Evolutionary conservation across 2,329 filamentous ascomycete genomes (phyloP).

Genomic region (Pseudogymnoascus sp.): DNA sequence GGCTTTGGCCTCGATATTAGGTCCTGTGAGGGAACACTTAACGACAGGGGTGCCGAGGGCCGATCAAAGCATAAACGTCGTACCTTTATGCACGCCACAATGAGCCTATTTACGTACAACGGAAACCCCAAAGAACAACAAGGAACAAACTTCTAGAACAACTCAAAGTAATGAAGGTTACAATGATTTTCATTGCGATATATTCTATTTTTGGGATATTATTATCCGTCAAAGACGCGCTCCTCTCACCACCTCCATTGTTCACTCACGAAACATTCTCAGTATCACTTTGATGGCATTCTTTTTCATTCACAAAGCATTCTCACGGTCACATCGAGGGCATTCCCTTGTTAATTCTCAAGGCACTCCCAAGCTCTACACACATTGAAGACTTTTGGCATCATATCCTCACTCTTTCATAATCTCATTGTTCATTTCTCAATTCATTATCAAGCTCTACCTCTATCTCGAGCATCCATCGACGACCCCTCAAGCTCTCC

Average conservation of each 20-base stretch:
- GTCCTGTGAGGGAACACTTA: slow-evolving; percentile 8
- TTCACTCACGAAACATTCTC: neutral
- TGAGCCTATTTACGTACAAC: neutral
- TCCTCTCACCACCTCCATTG: neutral
- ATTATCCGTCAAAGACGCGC: neutral
- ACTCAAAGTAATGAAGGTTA: neutral
- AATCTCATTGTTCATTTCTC: neutral
- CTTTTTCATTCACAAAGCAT: neutral
- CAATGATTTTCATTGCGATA: neutral
- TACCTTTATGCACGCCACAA: slow-evolving; percentile 9
- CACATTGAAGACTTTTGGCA: neutral
- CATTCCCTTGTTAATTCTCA: neutral
- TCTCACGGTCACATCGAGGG: neutral
- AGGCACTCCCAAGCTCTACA: neutral
- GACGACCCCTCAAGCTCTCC: neutral
- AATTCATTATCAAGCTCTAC: neutral
- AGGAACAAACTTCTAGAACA: slow-evolving; percentile 1
- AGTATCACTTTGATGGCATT: neutral
- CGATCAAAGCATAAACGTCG: neutral
- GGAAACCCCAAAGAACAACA: neutral
- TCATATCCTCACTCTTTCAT: neutral
- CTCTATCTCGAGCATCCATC: neutral
- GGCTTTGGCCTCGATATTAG: slow-evolving; percentile 6
- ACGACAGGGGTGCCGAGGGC: slow-evolving; percentile 7
- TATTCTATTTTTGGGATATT: neutral